Base-by-base conservation (phyloP, 371 early-diverging fungal species). In the Choanephora cucurbitarum region DNA sequence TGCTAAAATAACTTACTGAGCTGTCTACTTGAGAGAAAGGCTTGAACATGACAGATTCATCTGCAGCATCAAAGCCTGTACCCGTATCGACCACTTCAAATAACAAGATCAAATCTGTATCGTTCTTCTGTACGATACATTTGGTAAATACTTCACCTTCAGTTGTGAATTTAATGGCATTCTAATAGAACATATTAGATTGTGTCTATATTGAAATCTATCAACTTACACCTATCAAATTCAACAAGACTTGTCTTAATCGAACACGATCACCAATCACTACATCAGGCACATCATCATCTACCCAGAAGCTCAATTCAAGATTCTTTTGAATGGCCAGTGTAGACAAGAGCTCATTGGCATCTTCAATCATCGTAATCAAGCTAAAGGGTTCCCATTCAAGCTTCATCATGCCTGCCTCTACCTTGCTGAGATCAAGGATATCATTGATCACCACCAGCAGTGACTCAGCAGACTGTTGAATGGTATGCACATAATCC, bases 371-470 rank as follows among this genome's bases (percentile, higher is more conserved):
- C 84, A 83, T 83, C 5, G 77, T 71, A 31, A 75, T 72, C 11
- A 85, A 55, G 46, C 81, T 80, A 53, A 85, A 85, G 0, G 85
- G 82, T 22, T 82, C 82, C 75, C 75, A 78, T 53, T 83, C 88
- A 18, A 87, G 62, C 39, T 83, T 84, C 82, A 87, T 81, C 83
- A 84, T 87, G 13, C 88, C 88, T 2, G 86, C 85, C 53, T 87
- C 88, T 2, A 87, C 85, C 60, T 87, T 87, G 56, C 83, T 82
- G 9, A 85, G 66, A 64, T 87, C 88, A 58, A 87, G 44, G 48
- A 87, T 84, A 60, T 87, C 88, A 55, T 87, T 87, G 50, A 87
- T 85, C n/a, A 87, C 83, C 10, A 82, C 70, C 19, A 87, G 55
- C 14, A 87, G 57, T 0, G 83, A 80, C 50, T 85, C 84, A 0